Percentiles rank a stretch among this genome's conserved stretches.
Evolutionary conservation across 257 asterid species (phyloP).

Genomic region (Oldenlandia corymbosa): DNA sequence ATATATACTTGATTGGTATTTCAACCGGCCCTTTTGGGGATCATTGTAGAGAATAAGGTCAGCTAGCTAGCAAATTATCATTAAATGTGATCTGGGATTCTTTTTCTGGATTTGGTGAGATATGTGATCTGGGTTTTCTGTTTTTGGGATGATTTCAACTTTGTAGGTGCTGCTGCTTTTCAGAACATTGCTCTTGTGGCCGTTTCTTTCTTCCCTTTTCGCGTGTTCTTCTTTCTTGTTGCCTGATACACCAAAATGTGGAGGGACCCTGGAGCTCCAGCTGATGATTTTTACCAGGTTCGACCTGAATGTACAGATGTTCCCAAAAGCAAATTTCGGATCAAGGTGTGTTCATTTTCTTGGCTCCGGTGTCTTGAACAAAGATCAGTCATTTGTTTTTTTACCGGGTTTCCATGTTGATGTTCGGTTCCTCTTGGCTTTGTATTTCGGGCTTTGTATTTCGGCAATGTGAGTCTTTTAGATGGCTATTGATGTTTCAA

Average conservation of each 20-base stretch:
- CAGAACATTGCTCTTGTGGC: slow-evolving; percentile 19
- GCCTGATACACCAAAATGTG: slow-evolving; percentile 38
- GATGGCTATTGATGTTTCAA: not conserved
- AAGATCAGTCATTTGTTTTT: slow-evolving; percentile 2
- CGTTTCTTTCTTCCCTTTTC: not conserved
- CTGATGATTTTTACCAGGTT: slow-evolving; percentile 77
- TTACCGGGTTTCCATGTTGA: not conserved
- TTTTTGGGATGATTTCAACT: slow-evolving; percentile 8
- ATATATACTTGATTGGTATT: not conserved
- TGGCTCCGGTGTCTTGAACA: not conserved
- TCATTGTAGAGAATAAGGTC: slow-evolving; percentile 14
- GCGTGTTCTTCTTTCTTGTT: slow-evolving; percentile 16
- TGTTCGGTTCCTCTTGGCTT: not conserved
- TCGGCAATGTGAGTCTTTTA: no score
- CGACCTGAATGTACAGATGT: slow-evolving; percentile 79
- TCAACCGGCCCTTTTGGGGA: slow-evolving; percentile 5
- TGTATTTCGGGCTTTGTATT: not conserved
- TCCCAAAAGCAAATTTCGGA: slow-evolving; percentile 79
- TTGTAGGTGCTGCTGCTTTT: slow-evolving; percentile 7
- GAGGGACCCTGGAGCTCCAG: slow-evolving; percentile 76
- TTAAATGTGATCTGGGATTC: slow-evolving; percentile 23
- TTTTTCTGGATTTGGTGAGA: slow-evolving; percentile 17
- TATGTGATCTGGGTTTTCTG: slow-evolving; percentile 35
- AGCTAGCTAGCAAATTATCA: slow-evolving; percentile 8
- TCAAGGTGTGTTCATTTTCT: slow-evolving; percentile 58